Base-by-base conservation (phyloP, 306 rosid genomes). In the Dalbergia cultrata region DNA sequence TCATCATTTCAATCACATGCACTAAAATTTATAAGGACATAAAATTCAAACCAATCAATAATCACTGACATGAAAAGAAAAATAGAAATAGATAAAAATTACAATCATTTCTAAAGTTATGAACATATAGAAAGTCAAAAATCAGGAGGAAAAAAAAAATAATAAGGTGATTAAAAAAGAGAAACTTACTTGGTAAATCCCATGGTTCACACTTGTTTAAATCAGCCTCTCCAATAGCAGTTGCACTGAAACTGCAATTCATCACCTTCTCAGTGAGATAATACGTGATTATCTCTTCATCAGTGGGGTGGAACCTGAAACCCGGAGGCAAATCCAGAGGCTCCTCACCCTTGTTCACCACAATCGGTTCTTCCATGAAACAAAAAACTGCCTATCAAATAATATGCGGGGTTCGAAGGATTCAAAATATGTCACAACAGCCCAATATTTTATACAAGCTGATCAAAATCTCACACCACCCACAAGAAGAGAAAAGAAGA, bases 231-330 rank as follows among this genome's bases (percentile, higher is more conserved):
- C 92, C 99, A 14, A 95, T 77, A 16, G 99, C 99, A 57, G 79
- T 72, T 41, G 99, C 95, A 67, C 74, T 75, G 93, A 95, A 93
- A 65, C 61, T 34, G 72, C 90, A 67, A 67, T 95, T 73, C 57
- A 83, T 41, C 0, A 90, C 97, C 83, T 95, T 95, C 70, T 87
- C 85, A 0, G 86, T 86, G 0, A 95, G 94, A 81, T 95, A 95
- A 72, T 0, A 41, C 52, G 89, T 82, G 3, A 95, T 87, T 83
- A 95, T 88, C 81, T 95, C 99, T 17, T 90, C 98, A 63, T 95
- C 99, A 0, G 98, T 93, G 6, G 99, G 98, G 64, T 95, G 99
- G 80, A 95, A 95, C 72, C 99, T 87, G 83, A 93, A 95, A 0
- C 99, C 99, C 0, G 99, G 98, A 14, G 99, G 99, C 84, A 95